phyloP scores from a whole-genome alignment of 345 rosid species.

The Eutrema japonicum region DNA sequence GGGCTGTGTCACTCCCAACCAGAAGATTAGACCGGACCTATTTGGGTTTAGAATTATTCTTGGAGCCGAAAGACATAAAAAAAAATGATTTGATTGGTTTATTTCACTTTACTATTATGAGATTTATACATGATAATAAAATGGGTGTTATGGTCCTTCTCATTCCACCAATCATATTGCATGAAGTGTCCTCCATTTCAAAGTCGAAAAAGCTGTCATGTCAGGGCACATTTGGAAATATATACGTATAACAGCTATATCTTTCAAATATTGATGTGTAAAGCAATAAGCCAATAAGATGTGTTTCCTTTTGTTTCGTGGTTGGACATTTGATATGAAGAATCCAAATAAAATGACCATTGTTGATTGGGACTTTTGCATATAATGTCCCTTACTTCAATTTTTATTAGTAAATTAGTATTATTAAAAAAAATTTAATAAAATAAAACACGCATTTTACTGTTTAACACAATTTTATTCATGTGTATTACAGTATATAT shows the following conservation, averaged over 20 bases:
- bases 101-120: constrained; percentile 9
- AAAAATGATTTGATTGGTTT: constrained; percentile 43
- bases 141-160: constrained; percentile 30
- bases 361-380: too few species aligned
- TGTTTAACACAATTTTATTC: too few species aligned
- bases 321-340: neutral
- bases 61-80: too few species aligned
- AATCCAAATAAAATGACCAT: neutral
- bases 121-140: constrained; percentile 18
- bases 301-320: neutral
- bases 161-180: constrained; percentile 31
- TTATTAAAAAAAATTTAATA: too few species aligned
- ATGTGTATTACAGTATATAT: too few species aligned
- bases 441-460: too few species aligned
- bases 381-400: too few species aligned
- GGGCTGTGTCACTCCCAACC: too few species aligned
- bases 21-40: too few species aligned
- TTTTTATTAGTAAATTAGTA: too few species aligned
- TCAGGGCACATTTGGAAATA: constrained; percentile 37
- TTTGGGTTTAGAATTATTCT: too few species aligned
- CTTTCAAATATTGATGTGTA: constrained; percentile 9
- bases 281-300: constrained; percentile 5
- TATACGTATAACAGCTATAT: constrained; percentile 1
- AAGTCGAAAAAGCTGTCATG: constrained; percentile 38
- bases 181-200: constrained; percentile 43